Evolutionary conservation across 1,139 yeast species (phyloP), one percentile per base, ranked within the genome.

Genomic region (Geotrichum bryndzae): DNA sequence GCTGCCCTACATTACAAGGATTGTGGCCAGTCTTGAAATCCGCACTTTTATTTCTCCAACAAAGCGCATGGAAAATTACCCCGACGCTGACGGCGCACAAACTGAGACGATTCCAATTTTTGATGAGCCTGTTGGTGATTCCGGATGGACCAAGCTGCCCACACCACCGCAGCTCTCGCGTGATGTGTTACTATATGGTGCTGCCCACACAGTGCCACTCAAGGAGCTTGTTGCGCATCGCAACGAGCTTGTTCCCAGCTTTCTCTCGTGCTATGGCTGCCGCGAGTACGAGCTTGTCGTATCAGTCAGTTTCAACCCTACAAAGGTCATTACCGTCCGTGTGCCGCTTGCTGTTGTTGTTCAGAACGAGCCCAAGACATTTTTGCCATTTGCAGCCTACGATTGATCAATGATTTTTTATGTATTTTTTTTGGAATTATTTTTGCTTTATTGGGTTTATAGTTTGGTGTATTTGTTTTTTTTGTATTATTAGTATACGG

Each of bases 121-220:
- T 41, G 56, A 53, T 13, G 7, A 38, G 22, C 8, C 15, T 10
- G 22, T 59, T 22, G 18, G 41, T 13, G 27, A 59, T 25, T 59
- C 61, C 18, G 61, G 61, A 18, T 59, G 61, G 61, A 10, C 51
- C 7, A 50, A 27, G 31, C 51, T 59, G 22, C 55, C 61, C 35
- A 38, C 50, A 8, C 61, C 61, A 2, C 55, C 55, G 11, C 61
- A 59, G 23, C 58, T 59, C 41, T 45, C 41, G 46, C 31, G 31
- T 10, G 41, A 41, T 10, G 52, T 45, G 10, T 8, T 51, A 2
- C 51, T 59, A 13, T 54, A 59, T 25, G 61, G 61, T 13, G 51
- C 61, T 1, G 33, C 58, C 15, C 61, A 59, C 46, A 23, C 31
- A 23, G 41, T 59, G 6, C 52, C 57, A 2, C 23, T 59, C n/a